These are phyloP conservation scores for Suhomyces bribrorum DNA, from an alignment of 1,139 yeast species.

Conservation along the genomic window DNA sequence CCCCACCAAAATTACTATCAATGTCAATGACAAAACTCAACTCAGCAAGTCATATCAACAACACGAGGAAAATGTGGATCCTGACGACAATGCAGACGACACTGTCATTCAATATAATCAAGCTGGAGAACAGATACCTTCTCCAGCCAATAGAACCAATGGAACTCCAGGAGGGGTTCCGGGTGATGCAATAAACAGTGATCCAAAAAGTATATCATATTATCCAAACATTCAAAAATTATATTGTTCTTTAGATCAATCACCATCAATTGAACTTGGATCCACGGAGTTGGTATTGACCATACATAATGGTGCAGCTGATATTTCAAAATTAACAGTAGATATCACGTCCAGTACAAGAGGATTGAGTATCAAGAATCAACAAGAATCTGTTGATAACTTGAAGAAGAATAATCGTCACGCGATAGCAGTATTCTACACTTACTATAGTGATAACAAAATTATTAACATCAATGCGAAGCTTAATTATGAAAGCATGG, in stretches of 20 bases:
- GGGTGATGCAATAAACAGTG: neutral
- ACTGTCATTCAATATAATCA: conserved; percentile 15
- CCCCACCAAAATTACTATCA: conserved; percentile 23
- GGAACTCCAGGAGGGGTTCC: neutral
- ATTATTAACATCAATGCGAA: conserved; percentile 29
- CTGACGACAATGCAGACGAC: conserved; percentile 13
- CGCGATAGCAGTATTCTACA: conserved; percentile 26
- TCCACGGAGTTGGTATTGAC: conserved; percentile 21
- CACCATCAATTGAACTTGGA: conserved; percentile 22
- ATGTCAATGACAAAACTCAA: conserved; percentile 23
- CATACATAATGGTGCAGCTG: conserved; percentile 23
- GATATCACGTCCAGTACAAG: conserved; percentile 18
- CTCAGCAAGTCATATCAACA: conserved; percentile 12
- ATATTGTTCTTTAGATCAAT: conserved; percentile 23
- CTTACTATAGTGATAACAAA: conserved; percentile 29
- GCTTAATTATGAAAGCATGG: conserved; percentile 31
- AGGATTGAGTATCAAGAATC: conserved; percentile 19
- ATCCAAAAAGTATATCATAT: conserved; percentile 7
- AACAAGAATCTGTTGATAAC: neutral
- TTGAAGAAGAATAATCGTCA: conserved; percentile 21
- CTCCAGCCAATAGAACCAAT: conserved; percentile 1
- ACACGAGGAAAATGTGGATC: conserved; percentile 3
- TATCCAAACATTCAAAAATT: conserved; percentile 25
- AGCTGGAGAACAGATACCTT: conserved; percentile 1
- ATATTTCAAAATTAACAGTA: conserved; percentile 18